phyloP scores from a whole-genome alignment of 73 alveolate species.

The Paramecium bursaria region DNA sequence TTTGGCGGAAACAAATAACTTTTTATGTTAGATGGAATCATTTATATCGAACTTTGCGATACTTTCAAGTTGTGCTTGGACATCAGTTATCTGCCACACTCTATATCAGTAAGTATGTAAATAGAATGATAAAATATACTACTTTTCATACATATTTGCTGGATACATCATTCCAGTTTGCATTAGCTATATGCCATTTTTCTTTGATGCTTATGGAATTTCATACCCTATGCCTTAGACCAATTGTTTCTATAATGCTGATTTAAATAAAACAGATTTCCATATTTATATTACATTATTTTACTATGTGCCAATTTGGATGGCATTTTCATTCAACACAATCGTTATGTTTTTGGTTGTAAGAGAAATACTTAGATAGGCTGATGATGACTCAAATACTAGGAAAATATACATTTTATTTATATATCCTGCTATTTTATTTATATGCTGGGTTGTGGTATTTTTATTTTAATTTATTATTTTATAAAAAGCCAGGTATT shows the following conservation, averaged over 20 bases:
- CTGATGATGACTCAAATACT: slow-evolving; percentile 7
- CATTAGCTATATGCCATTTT: slow-evolving; percentile 50
- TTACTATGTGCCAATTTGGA: slow-evolving; percentile 48
- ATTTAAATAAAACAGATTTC: neutral
- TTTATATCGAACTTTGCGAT: slow-evolving; percentile 33
- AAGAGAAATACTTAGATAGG: neutral
- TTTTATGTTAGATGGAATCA: slow-evolving; percentile 7
- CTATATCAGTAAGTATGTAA: slow-evolving; percentile 4
- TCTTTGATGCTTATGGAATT: slow-evolving; percentile 30
- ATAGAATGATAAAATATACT: neutral
- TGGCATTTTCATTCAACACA: slow-evolving; percentile 16
- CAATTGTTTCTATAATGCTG: slow-evolving; percentile 26
- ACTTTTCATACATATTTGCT: slow-evolving; percentile 1
- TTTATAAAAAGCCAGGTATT: slow-evolving; percentile 29
- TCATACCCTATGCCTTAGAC: slow-evolving; percentile 43
- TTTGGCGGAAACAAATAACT: neutral
- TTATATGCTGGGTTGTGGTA: slow-evolving; percentile 46
- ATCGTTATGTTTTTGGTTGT: neutral
- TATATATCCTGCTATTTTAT: slow-evolving; percentile 21
- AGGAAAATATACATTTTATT: neutral
- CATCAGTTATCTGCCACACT: slow-evolving; percentile 36
- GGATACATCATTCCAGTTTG: slow-evolving; percentile 9
- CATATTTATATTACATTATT: slow-evolving; percentile 32
- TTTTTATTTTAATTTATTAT: slow-evolving; percentile 1
- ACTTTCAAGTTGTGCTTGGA: slow-evolving; percentile 44